Evolutionary conservation across 1,284 basidiomycete genomes (phyloP).

Genomic region (Malassezia cuniculi): DNA sequence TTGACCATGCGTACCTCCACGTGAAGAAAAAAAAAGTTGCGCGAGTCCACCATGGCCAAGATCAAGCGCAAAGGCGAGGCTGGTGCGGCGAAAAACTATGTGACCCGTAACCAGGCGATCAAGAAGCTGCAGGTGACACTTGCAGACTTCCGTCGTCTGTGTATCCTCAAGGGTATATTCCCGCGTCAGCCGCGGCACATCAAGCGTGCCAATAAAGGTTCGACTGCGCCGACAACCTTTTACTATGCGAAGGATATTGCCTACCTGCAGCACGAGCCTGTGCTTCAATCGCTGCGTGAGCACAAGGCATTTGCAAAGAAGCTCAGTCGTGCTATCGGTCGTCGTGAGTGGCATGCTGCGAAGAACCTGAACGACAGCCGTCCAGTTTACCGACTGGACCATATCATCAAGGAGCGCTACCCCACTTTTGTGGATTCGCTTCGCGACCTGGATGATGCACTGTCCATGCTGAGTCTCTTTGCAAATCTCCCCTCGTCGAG

Average conservation of each 20-base stretch:
- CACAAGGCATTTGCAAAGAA: constrained; percentile 99
- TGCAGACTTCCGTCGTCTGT: constrained; percentile 89
- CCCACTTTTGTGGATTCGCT: constrained; percentile 92
- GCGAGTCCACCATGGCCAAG: constrained; percentile 58
- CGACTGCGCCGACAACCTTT: constrained; percentile 88
- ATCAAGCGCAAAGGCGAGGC: constrained; percentile 68
- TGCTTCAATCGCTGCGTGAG: constrained; percentile 84
- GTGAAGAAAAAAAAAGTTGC: constrained; percentile 12
- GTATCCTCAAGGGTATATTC: constrained; percentile 97
- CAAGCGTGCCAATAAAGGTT: constrained; percentile 95
- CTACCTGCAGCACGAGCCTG: constrained; percentile 91
- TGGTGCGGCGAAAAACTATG: constrained; percentile 57
- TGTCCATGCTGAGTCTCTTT: constrained; percentile 89
- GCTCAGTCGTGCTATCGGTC: constrained; percentile 77
- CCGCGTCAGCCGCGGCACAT: constrained; percentile 83
- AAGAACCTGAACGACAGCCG: constrained; percentile 79
- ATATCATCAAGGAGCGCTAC: constrained; percentile 96
- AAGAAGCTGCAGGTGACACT: constrained; percentile 77
- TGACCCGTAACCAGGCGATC: constrained; percentile 61
- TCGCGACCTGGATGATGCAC: constrained; percentile 90
- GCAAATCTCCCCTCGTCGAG: constrained; percentile 51
- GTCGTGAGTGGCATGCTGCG: constrained; percentile 86
- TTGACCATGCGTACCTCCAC: too few species aligned
- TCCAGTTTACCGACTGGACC: constrained; percentile 61
- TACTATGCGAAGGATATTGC: constrained; percentile 98